Conservation (phyloP, 225 moss, liverwort and hornwort genomes). For the Bryum argenteum region DNA sequence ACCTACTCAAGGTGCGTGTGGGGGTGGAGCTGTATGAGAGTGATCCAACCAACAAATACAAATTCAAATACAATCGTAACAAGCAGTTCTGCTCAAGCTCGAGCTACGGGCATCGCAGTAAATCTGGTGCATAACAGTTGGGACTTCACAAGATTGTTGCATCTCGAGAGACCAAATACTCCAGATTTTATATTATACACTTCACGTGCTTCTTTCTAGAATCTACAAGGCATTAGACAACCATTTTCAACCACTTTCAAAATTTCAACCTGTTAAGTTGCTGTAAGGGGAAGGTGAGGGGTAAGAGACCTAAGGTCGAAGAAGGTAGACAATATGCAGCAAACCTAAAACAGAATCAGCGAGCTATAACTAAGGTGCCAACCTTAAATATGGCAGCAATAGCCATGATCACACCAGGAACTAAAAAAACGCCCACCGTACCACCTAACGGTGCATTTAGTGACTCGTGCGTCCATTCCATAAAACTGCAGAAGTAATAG, state of each 20-base stretch:
- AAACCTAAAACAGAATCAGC: slow-evolving; percentile 4
- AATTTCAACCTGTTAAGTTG: slow-evolving; percentile 32
- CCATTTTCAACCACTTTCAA: slow-evolving; percentile 42
- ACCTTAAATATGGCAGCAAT: slow-evolving; percentile 95
- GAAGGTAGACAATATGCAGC: background rate
- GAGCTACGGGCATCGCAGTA: too few relatives aligned
- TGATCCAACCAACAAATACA: too few relatives aligned
- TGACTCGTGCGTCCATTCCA: slow-evolving; percentile 76
- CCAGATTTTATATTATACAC: too few relatives aligned
- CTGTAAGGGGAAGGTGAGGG: slow-evolving; percentile 4
- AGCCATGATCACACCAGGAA: slow-evolving; percentile 85
- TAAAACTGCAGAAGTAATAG: slow-evolving; percentile 64
- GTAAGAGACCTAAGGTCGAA: slow-evolving; percentile 13
- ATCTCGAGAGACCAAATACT: too few relatives aligned
- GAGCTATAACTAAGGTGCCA: slow-evolving; percentile 29
- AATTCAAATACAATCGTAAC: too few relatives aligned
- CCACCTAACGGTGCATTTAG: slow-evolving; percentile 56
- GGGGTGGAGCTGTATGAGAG: too few relatives aligned
- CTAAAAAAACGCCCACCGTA: slow-evolving; percentile 64
- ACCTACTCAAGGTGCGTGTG: too few relatives aligned
- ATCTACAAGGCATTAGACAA: slow-evolving; percentile 16
- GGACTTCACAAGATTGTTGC: too few relatives aligned
- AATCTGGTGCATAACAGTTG: too few relatives aligned
- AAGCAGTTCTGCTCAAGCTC: too few relatives aligned
- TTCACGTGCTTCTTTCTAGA: background rate